A percentile compares a stretch with the other conserved stretches of the same genome.
These are phyloP conservation scores for Rhododendron kiyosumense DNA, from an alignment of 148 eudicot species.

Conservation along the genomic window DNA sequence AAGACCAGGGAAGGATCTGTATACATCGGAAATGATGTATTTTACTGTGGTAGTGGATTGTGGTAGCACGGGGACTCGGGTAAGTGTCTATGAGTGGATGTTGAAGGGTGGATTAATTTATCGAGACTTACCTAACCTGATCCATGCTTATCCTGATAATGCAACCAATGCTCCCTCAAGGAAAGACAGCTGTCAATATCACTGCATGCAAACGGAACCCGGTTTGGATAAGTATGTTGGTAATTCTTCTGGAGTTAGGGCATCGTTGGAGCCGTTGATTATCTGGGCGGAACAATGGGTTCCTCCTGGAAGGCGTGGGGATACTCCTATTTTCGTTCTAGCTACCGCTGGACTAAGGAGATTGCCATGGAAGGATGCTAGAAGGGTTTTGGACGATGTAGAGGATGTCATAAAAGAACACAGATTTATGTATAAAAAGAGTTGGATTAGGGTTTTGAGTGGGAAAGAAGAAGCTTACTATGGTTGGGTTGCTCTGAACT, in stretches of 20 bases:
- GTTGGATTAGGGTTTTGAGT: slow-evolving; percentile 72
- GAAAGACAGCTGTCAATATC: slow-evolving; percentile 54
- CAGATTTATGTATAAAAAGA: slow-evolving; percentile 40
- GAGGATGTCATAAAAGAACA: slow-evolving; percentile 47
- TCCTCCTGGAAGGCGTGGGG: slow-evolving; percentile 40
- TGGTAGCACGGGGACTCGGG: slow-evolving; percentile 87
- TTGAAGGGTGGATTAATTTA: slow-evolving; percentile 10
- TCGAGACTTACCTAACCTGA: slow-evolving; percentile 40
- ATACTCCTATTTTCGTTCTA: slow-evolving; percentile 56
- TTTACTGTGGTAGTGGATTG: slow-evolving; percentile 85
- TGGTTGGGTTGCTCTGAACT: slow-evolving; percentile 85
- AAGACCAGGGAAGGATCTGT: slow-evolving; percentile 4
- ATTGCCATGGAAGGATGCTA: slow-evolving; percentile 30
- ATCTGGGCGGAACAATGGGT: slow-evolving; percentile 53
- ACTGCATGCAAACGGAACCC: slow-evolving; percentile 77
- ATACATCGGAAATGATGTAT: slow-evolving; percentile 22
- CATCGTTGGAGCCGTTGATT: slow-evolving; percentile 65
- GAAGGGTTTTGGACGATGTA: slow-evolving; percentile 49
- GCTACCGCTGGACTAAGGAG: slow-evolving; percentile 87
- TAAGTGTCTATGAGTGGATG: slow-evolving; percentile 62
- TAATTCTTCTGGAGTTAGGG: slow-evolving; percentile 49
- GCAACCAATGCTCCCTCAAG: slow-evolving; percentile 13
- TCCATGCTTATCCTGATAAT: slow-evolving; percentile 56
- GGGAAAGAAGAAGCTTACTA: slow-evolving; percentile 88
- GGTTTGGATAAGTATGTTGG: slow-evolving; percentile 76